These are phyloP conservation scores for Russula emetica DNA, from an alignment of 768 basidiomycete genomes.

Conservation along the genomic window DNA sequence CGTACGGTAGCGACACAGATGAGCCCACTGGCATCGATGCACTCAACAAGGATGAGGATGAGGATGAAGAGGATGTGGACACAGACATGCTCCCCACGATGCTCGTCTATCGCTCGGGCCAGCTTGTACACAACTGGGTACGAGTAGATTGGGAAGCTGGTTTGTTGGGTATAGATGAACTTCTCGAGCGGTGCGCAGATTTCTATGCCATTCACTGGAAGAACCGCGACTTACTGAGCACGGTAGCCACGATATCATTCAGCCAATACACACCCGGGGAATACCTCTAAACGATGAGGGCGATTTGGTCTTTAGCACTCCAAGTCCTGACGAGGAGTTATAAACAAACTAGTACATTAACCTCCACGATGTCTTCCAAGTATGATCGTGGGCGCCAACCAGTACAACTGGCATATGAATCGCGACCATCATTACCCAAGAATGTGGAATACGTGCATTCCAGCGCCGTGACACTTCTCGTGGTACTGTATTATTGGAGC, in stretches of 20 bases:
- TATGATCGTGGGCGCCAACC: neutral
- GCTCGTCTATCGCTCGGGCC: conserved; percentile 72
- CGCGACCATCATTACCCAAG: neutral
- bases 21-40: conserved; percentile 35
- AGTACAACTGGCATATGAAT: neutral
- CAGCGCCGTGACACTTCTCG: no score
- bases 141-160: conserved; percentile 85
- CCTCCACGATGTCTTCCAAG: neutral
- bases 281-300: conserved; percentile 26
- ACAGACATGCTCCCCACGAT: conserved; percentile 76
- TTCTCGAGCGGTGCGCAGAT: conserved; percentile 53
- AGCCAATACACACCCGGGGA: neutral
- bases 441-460: neutral
- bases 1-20: conserved; percentile 39
- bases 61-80: conserved; percentile 62
- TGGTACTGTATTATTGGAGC: no score
- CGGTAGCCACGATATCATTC: conserved; percentile 22
- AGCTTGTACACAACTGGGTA: conserved; percentile 86
- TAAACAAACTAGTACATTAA: neutral
- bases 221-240: neutral
- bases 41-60: conserved; percentile 32
- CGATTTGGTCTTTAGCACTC: conserved; percentile 20
- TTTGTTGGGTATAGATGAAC: conserved; percentile 59
- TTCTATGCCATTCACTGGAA: neutral
- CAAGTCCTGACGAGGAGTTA: neutral